Evolutionary conservation across 208 protist genomes (phyloP).

Genomic region (Porcisia hertigi): DNA sequence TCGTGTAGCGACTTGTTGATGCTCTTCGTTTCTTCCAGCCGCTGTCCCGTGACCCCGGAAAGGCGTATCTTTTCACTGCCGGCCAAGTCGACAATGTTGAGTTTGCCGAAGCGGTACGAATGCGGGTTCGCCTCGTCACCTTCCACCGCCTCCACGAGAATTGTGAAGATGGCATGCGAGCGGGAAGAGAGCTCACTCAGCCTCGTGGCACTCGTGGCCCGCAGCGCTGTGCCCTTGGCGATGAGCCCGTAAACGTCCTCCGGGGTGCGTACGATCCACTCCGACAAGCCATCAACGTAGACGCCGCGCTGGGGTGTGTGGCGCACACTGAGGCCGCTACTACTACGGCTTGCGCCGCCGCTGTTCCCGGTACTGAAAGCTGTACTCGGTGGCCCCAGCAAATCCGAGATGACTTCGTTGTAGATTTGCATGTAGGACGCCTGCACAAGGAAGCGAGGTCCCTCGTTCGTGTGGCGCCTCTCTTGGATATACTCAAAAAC

Average conservation of each 20-base stretch:
- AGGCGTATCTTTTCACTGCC: conserved; percentile 90
- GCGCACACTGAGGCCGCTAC: conserved; percentile 44
- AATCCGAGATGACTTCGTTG: conserved; percentile 88
- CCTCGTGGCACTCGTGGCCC: conserved; percentile 79
- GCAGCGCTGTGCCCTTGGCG: conserved; percentile 61
- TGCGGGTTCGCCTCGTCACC: conserved; percentile 49
- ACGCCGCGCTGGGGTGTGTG: conserved; percentile 86
- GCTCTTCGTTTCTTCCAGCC: conserved; percentile 82
- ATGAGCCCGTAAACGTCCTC: conserved; percentile 93
- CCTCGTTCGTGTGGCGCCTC: conserved; percentile 12
- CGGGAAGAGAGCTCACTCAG: conserved; percentile 94
- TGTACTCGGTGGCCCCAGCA: conserved; percentile 39
- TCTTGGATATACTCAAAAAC: conserved; percentile 55
- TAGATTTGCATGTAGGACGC: conserved; percentile 92
- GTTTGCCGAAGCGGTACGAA: conserved; percentile 57
- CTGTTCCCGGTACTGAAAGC: not conserved
- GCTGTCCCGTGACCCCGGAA: conserved; percentile 77
- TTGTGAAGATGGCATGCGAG: conserved; percentile 96
- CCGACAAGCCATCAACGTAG: conserved; percentile 91
- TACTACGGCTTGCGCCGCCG: conserved; percentile 4
- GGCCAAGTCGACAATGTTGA: conserved; percentile 93
- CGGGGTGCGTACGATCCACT: conserved; percentile 88
- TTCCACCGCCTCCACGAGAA: conserved; percentile 67
- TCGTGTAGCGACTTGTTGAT: conserved; percentile 94
- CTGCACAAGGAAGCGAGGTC: conserved; percentile 53